Evolutionary conservation across 495 filamentous ascomycete genomes (phyloP).

Genomic region (Neurospora pannonica): DNA sequence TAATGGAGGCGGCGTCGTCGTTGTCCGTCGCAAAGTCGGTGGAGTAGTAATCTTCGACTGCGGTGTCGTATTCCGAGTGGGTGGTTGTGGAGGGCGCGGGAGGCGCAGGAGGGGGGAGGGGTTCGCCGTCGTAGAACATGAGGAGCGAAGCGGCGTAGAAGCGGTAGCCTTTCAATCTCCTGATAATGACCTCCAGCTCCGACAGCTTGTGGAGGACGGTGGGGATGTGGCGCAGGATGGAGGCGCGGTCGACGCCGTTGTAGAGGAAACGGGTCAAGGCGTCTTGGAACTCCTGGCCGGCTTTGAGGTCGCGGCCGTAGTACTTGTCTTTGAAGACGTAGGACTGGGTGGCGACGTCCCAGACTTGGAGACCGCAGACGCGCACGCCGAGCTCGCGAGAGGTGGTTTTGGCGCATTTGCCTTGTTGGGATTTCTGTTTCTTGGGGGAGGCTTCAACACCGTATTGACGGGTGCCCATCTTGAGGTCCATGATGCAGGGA

Average conservation of each 20-base stretch:
- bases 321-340: conserved; percentile 97
- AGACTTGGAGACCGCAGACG: conserved; percentile 91
- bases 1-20: conserved; percentile 23
- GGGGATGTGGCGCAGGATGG: conserved; percentile 76
- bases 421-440: conserved; percentile 85
- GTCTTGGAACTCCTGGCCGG: conserved; percentile 81
- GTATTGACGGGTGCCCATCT: conserved; percentile 99
- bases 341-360: conserved; percentile 73
- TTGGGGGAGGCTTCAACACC: conserved; percentile 87
- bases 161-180: conserved; percentile 70
- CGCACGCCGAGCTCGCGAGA: conserved; percentile 86
- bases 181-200: conserved; percentile 73
- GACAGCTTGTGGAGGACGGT: conserved; percentile 74
- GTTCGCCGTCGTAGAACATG: conserved; percentile 84
- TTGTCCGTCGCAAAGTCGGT: conserved; percentile 42
- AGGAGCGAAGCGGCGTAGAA: conserved; percentile 93
- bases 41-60: conserved; percentile 32
- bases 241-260: conserved; percentile 71
- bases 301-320: conserved; percentile 81
- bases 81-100: conserved; percentile 10
- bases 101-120: conserved; percentile 12
- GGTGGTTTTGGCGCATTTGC: conserved; percentile 87
- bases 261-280: conserved; percentile 85
- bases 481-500: conserved; percentile 92
- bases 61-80: conserved; percentile 38